Evolutionary conservation across 345 rosid species (phyloP).

Genomic region (Syzygium jambos): DNA sequence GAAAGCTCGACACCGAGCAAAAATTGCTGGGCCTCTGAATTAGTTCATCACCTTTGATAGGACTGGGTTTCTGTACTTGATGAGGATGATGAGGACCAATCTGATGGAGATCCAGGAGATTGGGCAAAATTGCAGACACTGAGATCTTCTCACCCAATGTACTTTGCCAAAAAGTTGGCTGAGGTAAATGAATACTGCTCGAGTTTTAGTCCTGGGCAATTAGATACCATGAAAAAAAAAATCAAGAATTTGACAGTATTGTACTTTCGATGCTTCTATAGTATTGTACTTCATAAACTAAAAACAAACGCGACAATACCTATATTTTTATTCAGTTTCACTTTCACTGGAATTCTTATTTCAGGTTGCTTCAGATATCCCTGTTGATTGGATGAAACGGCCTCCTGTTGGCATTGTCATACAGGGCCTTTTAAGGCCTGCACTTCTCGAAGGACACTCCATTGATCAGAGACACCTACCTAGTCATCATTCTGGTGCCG

Average conservation of each 20-base stretch:
- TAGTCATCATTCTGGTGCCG: conserved; percentile 14
- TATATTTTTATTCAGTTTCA: background rate
- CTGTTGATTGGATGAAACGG: conserved; percentile 84
- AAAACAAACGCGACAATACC: background rate
- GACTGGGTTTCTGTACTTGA: conserved; percentile 69
- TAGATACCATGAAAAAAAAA: background rate
- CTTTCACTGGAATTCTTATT: conserved; percentile 5
- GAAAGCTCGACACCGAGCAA: background rate
- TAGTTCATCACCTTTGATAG: conserved; percentile 35
- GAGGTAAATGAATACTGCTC: conserved; percentile 30
- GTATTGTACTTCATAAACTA: background rate
- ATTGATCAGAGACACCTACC: conserved; percentile 57
- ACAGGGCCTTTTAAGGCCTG: conserved; percentile 79
- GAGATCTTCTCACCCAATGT: conserved; percentile 92
- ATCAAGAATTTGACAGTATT: background rate
- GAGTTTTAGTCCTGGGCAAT: background rate
- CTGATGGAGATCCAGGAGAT: conserved; percentile 62
- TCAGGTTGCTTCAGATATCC: conserved; percentile 75
- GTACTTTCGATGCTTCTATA: background rate
- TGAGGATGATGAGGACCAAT: conserved; percentile 42
- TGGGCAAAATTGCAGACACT: conserved; percentile 90
- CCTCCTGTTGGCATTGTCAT: conserved; percentile 82
- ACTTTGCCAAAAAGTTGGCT: conserved; percentile 72
- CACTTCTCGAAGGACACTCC: conserved; percentile 61
- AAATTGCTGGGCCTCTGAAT: background rate